Percentiles rank a stretch among this genome's conserved stretches.
Conservation (phyloP, 2,329 filamentous ascomycete genomes). For the Aschersonia sp. region DNA sequence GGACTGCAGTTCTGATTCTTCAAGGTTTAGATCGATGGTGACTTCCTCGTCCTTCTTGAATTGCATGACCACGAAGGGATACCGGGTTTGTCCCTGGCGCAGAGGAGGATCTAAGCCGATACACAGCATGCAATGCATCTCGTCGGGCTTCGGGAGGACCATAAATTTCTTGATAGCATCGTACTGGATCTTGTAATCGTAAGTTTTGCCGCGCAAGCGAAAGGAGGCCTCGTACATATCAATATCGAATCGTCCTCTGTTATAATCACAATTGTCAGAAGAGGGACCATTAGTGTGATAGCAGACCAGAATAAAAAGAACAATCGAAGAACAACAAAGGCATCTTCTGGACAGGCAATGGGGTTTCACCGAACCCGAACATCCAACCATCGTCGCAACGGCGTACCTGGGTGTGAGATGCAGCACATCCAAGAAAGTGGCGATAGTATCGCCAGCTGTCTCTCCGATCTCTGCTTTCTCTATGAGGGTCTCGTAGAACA, state of each 20-base stretch:
- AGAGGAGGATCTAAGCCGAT: constrained; percentile 90
- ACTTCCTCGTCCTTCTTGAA: constrained; percentile 97
- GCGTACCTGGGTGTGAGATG: constrained; percentile 82
- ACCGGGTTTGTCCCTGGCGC: constrained; percentile 91
- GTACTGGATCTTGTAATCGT: constrained; percentile 99
- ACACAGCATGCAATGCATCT: constrained; percentile 87
- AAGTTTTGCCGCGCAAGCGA: constrained; percentile 93
- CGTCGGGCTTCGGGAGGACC: constrained; percentile 95
- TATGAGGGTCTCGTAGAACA: constrained; percentile 98
- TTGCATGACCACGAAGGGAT: constrained; percentile 98
- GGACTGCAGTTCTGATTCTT: constrained; percentile 69
- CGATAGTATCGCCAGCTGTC: constrained; percentile 95
- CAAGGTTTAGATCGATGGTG: constrained; percentile 90
- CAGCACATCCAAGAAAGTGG: constrained; percentile 90
- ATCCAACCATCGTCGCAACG: constrained; percentile 5
- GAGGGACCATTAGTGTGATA: too few relatives aligned
- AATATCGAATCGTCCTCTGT: constrained; percentile 95
- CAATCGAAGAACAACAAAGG: neutral
- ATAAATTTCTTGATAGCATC: constrained; percentile 98
- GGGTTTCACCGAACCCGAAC: too few relatives aligned
- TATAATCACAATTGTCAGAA: neutral
- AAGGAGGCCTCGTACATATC: constrained; percentile 99
- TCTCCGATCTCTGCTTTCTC: constrained; percentile 99
- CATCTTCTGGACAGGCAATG: neutral
- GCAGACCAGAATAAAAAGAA: neutral